Evolutionary conservation across 768 basidiomycete species (phyloP).

Genomic region (Boletus sp.): DNA sequence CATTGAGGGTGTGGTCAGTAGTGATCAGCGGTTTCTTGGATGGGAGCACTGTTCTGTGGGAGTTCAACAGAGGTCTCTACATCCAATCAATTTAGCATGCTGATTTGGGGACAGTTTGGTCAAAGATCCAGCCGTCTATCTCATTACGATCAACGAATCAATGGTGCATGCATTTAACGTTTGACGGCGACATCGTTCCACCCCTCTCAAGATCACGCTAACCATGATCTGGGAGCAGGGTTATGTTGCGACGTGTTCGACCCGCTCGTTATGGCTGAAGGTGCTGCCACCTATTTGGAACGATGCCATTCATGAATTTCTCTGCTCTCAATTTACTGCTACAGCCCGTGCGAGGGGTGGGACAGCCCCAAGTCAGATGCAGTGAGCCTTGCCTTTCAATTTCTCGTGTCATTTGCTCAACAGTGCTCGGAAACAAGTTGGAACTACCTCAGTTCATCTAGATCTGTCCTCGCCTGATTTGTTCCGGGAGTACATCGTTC

Average conservation of each 20-base stretch:
- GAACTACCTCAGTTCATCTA: constrained; percentile 65
- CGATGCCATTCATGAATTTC: constrained; percentile 27
- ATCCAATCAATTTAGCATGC: constrained; percentile 77
- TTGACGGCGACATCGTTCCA: background rate
- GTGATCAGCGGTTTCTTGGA: constrained; percentile 83
- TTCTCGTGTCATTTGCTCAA: background rate
- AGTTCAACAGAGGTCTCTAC: constrained; percentile 80
- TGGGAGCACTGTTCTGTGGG: constrained; percentile 87
- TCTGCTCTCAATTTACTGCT: constrained; percentile 70
- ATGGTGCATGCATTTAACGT: constrained; percentile 53
- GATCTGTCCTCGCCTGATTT: constrained; percentile 61
- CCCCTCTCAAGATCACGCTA: background rate
- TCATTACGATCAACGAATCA: constrained; percentile 83
- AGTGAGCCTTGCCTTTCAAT: constrained; percentile 43
- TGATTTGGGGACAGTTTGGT: constrained; percentile 13
- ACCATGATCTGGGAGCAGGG: constrained; percentile 52
- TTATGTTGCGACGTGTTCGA: constrained; percentile 82
- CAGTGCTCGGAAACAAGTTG: constrained; percentile 62
- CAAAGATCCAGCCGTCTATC: constrained; percentile 50
- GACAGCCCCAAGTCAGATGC: constrained; percentile 46
- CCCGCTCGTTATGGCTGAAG: constrained; percentile 56
- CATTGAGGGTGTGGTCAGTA: constrained; percentile 67
- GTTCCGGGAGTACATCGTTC: constrained; percentile 66
- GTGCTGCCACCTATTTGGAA: too few species aligned
- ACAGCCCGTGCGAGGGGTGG: constrained; percentile 36